Conservation (phyloP, 768 basidiomycete genomes). For the Panaeolus cyanescens region DNA sequence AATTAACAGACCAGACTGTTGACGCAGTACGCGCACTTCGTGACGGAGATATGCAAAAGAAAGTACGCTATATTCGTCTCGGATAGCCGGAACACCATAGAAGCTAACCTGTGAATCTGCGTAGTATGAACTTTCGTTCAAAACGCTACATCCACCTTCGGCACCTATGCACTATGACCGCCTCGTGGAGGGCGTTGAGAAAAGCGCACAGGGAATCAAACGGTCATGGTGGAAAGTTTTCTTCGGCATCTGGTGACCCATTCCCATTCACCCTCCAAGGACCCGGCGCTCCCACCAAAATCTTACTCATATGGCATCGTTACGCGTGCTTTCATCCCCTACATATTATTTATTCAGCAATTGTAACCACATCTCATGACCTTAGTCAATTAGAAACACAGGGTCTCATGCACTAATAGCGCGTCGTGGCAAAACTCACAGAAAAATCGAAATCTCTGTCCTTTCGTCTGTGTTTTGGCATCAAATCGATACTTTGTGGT, state of each 20-base stretch:
- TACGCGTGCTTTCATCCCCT: not conserved
- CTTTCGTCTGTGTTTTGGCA: not conserved
- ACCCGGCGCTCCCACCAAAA: not conserved
- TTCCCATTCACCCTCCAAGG: not conserved
- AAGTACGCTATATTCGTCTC: slow-evolving; percentile 49
- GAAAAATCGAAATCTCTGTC: not conserved
- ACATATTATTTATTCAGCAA: not conserved
- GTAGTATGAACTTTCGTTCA: slow-evolving; percentile 69
- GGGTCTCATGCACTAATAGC: not conserved
- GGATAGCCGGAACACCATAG: slow-evolving; percentile 14
- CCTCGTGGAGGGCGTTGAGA: slow-evolving; percentile 72
- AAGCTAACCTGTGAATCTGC: slow-evolving; percentile 13
- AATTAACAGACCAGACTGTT: slow-evolving; percentile 62
- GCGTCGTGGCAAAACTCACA: not conserved
- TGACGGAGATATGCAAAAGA: slow-evolving; percentile 57
- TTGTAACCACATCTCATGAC: not conserved
- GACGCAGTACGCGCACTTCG: slow-evolving; percentile 56
- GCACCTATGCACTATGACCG: slow-evolving; percentile 74
- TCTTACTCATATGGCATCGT: not conserved
- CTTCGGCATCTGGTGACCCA: slow-evolving; percentile 67
- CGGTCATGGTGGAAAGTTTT: slow-evolving; percentile 87
- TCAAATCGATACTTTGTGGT: not conserved
- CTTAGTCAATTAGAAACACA: not conserved
- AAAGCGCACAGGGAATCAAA: slow-evolving; percentile 73
- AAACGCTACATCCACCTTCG: slow-evolving; percentile 67